Percentiles rank a stretch among this genome's conserved stretches.
These are phyloP conservation scores for Prunus dulcis DNA, from an alignment of 306 rosid species.

Conservation along the genomic window DNA sequence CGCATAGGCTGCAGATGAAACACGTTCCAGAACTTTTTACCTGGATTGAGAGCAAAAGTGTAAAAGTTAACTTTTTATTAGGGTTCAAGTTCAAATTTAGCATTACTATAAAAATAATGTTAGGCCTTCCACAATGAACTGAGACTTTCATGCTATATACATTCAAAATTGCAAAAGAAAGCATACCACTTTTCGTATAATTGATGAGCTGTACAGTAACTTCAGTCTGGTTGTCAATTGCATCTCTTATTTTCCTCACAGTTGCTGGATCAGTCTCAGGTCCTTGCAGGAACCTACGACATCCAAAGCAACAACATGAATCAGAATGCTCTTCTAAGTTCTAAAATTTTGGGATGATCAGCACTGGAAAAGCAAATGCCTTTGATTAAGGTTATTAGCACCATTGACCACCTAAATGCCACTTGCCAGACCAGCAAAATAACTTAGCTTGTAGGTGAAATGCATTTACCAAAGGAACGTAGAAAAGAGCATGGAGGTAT, in stretches of 20 bases:
- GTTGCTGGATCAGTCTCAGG: constrained; percentile 95
- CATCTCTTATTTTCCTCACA: constrained; percentile 82
- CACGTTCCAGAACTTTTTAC: constrained; percentile 95
- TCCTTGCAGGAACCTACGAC: constrained; percentile 85
- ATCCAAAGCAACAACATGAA: background rate
- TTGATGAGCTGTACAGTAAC: constrained; percentile 95
- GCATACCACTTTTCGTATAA: constrained; percentile 81
- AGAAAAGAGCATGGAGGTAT: too few relatives aligned
- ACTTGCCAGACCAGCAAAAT: background rate
- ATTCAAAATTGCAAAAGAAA: background rate
- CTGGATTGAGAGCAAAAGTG: constrained; percentile 36
- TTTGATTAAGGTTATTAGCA: too few relatives aligned
- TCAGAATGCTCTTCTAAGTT: background rate
- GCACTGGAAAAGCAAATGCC: background rate
- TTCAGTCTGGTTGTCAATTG: constrained; percentile 85
- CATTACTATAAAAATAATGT: background rate
- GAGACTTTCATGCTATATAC: background rate
- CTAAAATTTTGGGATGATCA: background rate
- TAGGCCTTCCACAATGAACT: background rate
- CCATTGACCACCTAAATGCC: background rate
- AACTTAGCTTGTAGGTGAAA: too few relatives aligned
- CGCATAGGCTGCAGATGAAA: constrained; percentile 99
- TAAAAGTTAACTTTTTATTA: background rate
- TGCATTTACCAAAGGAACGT: too few relatives aligned
- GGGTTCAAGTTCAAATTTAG: background rate